Evolutionary conservation across 2,329 filamentous ascomycete genomes (phyloP).

Genomic region (Trichophyton schoenleinii): DNA sequence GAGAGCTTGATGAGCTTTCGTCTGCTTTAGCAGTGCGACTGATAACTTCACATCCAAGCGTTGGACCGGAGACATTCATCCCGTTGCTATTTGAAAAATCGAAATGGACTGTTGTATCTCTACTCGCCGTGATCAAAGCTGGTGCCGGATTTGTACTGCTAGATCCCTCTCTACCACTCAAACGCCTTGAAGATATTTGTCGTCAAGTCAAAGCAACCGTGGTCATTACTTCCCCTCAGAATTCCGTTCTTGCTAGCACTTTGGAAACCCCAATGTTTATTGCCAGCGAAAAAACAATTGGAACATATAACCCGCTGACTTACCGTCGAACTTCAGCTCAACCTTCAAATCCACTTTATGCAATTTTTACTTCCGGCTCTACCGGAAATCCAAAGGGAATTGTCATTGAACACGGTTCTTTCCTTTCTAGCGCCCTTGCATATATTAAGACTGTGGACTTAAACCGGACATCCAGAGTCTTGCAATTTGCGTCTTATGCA

Average conservation of each 20-base stretch:
- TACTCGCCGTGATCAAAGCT: conserved; percentile 20
- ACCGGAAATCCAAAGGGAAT: conserved; percentile 46
- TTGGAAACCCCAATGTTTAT: neutral
- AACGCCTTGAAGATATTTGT: conserved; percentile 20
- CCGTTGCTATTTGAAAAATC: conserved; percentile 22
- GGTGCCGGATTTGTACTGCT: conserved; percentile 20
- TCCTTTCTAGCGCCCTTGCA: conserved; percentile 23
- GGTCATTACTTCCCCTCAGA: neutral
- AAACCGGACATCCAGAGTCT: conserved; percentile 38
- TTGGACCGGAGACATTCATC: conserved; percentile 18
- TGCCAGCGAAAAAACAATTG: neutral
- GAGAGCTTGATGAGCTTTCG: conserved; percentile 15
- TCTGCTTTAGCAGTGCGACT: conserved; percentile 7
- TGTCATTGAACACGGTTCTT: conserved; percentile 42
- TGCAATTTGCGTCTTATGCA: conserved; percentile 76
- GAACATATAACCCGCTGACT: neutral
- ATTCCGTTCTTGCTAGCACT: neutral
- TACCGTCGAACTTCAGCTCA: neutral
- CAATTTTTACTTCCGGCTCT: conserved; percentile 48
- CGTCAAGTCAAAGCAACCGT: conserved; percentile 2
- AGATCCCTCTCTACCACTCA: conserved; percentile 19
- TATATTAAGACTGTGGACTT: conserved; percentile 37
- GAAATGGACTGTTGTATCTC: conserved; percentile 18
- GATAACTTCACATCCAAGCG: conserved; percentile 15
- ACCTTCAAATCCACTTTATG: conserved; percentile 33